Evolutionary conservation across 1,139 yeast species (phyloP).

Genomic region (Eremothecium sinecaudum): DNA sequence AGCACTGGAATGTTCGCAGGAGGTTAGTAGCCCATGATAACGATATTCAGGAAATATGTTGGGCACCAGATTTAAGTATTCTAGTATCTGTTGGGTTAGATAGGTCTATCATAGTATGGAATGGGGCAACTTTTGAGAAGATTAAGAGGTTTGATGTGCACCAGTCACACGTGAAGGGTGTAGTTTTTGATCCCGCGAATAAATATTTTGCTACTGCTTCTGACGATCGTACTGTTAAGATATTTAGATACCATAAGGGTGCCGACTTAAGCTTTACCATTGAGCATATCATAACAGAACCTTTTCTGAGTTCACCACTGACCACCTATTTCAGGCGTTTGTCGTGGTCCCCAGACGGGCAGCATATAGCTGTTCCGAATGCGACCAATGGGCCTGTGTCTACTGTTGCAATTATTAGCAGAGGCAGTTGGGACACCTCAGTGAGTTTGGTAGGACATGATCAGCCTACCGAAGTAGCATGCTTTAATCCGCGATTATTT

Average conservation of each 20-base stretch:
- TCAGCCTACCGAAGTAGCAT: constrained; percentile 90
- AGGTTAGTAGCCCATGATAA: constrained; percentile 93
- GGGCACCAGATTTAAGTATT: constrained; percentile 92
- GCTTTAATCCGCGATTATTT: constrained; percentile 71
- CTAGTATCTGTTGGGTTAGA: constrained; percentile 91
- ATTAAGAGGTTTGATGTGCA: constrained; percentile 85
- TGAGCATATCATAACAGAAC: constrained; percentile 73
- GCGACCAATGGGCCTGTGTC: constrained; percentile 96
- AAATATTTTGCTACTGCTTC: constrained; percentile 95
- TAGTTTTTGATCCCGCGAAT: constrained; percentile 95
- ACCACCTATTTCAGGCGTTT: constrained; percentile 86
- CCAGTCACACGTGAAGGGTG: constrained; percentile 92
- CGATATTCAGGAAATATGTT: constrained; percentile 92
- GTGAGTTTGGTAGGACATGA: constrained; percentile 89
- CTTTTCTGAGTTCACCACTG: constrained; percentile 81
- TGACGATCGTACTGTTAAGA: constrained; percentile 84
- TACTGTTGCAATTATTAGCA: constrained; percentile 73
- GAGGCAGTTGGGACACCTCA: constrained; percentile 91
- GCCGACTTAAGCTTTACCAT: constrained; percentile 73
- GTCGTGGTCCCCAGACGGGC: constrained; percentile 98
- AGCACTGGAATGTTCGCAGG: constrained; percentile 89
- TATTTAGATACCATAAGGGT: constrained; percentile 76
- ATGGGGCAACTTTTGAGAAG: constrained; percentile 82
- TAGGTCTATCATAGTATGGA: constrained; percentile 87
- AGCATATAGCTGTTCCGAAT: constrained; percentile 90